Percentiles rank a stretch among this genome's conserved stretches.
Conservation (phyloP, 2,329 filamentous ascomycete genomes). For the Talaromyces islandicus region DNA sequence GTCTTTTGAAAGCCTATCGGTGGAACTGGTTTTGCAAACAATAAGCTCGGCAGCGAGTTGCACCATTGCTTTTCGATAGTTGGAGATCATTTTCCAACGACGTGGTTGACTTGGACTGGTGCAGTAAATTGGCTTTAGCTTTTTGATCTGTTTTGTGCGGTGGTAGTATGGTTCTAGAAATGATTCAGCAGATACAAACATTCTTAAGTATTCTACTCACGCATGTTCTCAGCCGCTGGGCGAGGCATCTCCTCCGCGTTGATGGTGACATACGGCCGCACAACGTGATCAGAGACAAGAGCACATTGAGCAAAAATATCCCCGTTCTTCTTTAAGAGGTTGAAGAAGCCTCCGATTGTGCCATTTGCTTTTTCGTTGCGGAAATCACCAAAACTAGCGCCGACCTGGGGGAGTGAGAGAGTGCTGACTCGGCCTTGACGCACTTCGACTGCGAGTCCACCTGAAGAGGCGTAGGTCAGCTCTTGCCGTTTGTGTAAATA, state of each 20-base stretch:
- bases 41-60: constrained; percentile 1
- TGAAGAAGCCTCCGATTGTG: constrained; percentile 4
- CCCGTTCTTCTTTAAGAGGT: background rate
- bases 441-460: background rate
- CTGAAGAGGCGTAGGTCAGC: background rate
- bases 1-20: background rate
- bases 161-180: background rate
- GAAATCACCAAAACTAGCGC: background rate
- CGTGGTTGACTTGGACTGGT: background rate
- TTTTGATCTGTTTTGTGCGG: background rate
- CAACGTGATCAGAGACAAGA: constrained; percentile 2
- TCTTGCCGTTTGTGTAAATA: background rate
- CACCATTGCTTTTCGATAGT: background rate
- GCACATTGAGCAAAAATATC: constrained; percentile 1
- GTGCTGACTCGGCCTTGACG: background rate
- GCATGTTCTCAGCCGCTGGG: background rate
- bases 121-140: background rate
- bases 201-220: background rate
- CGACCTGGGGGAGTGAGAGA: background rate
- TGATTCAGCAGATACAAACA: background rate
- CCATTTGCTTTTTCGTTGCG: background rate
- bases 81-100: background rate
- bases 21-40: background rate
- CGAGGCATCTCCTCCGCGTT: background rate
- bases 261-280: background rate